Conservation (phyloP, 768 basidiomycete species). For the Rhizopogon salebrosus region DNA sequence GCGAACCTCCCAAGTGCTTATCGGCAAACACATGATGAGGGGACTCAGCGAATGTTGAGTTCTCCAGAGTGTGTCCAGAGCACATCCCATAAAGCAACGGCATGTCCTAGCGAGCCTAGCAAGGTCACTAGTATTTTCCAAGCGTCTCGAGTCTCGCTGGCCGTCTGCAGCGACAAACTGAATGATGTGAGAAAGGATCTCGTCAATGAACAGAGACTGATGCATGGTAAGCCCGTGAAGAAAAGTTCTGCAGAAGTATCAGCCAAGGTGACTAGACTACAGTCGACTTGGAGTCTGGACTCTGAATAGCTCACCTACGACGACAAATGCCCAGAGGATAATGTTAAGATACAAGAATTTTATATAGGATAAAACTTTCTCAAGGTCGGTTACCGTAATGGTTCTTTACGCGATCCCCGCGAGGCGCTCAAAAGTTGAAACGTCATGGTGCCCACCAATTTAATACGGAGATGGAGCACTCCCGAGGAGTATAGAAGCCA, state of each 20-base stretch:
- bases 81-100: conserved; percentile 20
- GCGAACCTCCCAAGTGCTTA: conserved; percentile 18
- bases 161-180: conserved; percentile 18
- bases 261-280: not conserved
- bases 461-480: too few relatives aligned
- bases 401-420: too few relatives aligned
- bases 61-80: conserved; percentile 27
- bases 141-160: conserved; percentile 10
- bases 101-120: conserved; percentile 26
- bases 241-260: not conserved
- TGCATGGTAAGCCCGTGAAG: conserved; percentile 15
- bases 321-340: not conserved
- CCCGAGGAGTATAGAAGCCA: too few relatives aligned
- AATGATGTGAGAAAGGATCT: conserved; percentile 21
- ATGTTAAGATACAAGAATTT: not conserved
- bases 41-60: conserved; percentile 25
- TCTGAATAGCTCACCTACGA: not conserved
- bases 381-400: not conserved
- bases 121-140: conserved; percentile 17
- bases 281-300: not conserved
- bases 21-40: conserved; percentile 23
- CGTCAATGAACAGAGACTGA: conserved; percentile 23
- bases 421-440: too few relatives aligned
- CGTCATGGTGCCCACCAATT: too few relatives aligned
- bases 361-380: not conserved